Evolutionary conservation across 176 grass and related monocot genomes (phyloP).

Genomic region (Eragrostis nindensis): DNA sequence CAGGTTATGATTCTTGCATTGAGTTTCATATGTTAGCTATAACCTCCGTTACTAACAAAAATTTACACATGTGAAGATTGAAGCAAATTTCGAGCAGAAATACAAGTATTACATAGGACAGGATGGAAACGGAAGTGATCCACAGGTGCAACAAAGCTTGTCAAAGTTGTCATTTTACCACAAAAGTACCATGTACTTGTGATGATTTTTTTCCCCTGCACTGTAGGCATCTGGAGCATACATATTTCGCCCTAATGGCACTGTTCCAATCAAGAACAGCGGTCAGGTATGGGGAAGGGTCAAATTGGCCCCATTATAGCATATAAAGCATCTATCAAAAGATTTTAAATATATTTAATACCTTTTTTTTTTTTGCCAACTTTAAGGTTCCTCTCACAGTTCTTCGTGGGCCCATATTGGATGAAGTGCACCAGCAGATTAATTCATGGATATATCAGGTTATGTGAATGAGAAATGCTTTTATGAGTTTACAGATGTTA

Average conservation of each 20-base stretch:
- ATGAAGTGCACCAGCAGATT: conserved; percentile 89
- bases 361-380: conserved; percentile 19
- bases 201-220: conserved; percentile 24
- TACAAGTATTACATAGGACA: conserved; percentile 84
- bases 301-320: conserved; percentile 20
- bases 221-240: conserved; percentile 95
- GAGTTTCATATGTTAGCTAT: conserved; percentile 22
- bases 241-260: conserved; percentile 84
- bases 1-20: conserved; percentile 7
- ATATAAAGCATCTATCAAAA: conserved; percentile 10
- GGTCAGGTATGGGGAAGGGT: conserved; percentile 55
- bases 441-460: conserved; percentile 99
- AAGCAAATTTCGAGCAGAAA: conserved; percentile 64
- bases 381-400: conserved; percentile 66
- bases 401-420: conserved; percentile 85
- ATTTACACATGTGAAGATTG: conserved; percentile 59
- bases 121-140: conserved; percentile 70
- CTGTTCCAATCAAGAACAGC: conserved; percentile 65
- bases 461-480: conserved; percentile 21
- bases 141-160: conserved; percentile 63
- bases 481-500: conserved; percentile 18
- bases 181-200: conserved; percentile 1
- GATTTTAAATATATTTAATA: background rate
- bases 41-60: conserved; percentile 23
- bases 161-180: background rate